Evolutionary conservation across 306 rosid species (phyloP), one percentile per base, ranked within the genome.

Genomic region (Acmispon strigosus): DNA sequence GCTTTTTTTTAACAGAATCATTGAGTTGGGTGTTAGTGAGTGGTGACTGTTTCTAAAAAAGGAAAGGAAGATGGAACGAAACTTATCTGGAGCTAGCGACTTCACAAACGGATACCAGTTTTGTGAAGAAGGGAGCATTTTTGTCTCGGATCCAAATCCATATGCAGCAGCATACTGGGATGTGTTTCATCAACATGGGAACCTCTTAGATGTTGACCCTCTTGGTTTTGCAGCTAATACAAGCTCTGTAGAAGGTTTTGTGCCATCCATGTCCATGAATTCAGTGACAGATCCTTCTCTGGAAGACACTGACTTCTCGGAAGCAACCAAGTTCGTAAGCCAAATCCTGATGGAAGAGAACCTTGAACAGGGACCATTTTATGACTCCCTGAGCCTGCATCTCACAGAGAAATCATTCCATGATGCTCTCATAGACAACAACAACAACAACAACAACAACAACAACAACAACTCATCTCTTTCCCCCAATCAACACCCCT

Each of bases 261-360:
- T 18, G 1, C 13, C 56, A 14, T 2, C 78, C 1, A 0, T 0
- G 22, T 15, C 41, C 49, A 27, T 27, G 4, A 27, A 27, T 9
- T 47, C 61, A 22, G 47, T 18, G 1, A 16, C 56, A 14, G 75
- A 72, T 65, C 55, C 68, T 54, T 70, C 77, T 1, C 19, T 57
- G 1, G 79, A 73, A 52, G 76, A 79, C 67, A 48, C 55, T 49
- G 83, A 79, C 14, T 79, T 73, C 56, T 51, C 76, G 5, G 79
- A 79, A 73, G 73, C 37, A 7, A 32, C 37, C 37, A 6, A 32
- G 37, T 6, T 32, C 37, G 6, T 32, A 32, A 32, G 37, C 79
- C 3, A 79, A 17, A 61, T 90, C 69, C 87, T 90, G 14, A 84
- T 87, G 96, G 90, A 87, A 51, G 96, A 87, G 78, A 82, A 82